Evolutionary conservation across 768 basidiomycete genomes (phyloP), one percentile per base, ranked within the genome.

Genomic region (Tylopilus rubrobrunneus): DNA sequence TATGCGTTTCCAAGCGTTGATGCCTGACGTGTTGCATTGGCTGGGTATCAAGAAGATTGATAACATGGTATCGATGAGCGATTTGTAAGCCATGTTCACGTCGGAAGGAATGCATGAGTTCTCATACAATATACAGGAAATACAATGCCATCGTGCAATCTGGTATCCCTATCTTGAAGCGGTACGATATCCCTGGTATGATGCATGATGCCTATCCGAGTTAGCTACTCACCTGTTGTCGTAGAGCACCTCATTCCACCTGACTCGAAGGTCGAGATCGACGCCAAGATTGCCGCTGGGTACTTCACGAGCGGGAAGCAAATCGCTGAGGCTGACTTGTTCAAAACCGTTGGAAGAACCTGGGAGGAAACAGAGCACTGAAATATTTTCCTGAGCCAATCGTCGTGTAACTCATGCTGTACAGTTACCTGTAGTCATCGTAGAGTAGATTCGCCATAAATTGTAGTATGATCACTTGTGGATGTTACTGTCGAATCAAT

Each of bases 11-110:
- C 79, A 86, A 67, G 90, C 87, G 21, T 77, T 92, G 56, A 97
- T 98, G 94, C 96, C 96, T 4, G 96, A 98, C 67, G 88, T 97
- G 7, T 73, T 98, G 43, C 92, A 94, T 67, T 98, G 94, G 92
- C 72, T 98, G 17, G 96, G 96, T 0, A 88, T 98, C 65, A 85
- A 67, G 71, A 91, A 91, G 78, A 82, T 98, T 43, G 84, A 92
- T 70, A 86, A 86, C 64, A 84, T 98, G 85, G 85, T 96, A 15
- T 86, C 84, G 23, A 92, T 92, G 90, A 90, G 88, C 54, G 89
- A 92, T 64, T 90, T 92, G 67, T 83, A 46, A 53, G 78, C 67
- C 10, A 34, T 14, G 10, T 49, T 52, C 40, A 56, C 11, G 37
- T 58, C 4, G 19, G 9, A 41, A 36, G 40, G 21, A 12, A 11